Evolutionary conservation across 2,329 filamentous ascomycete genomes (phyloP).

Genomic region (Phaeosphaeriaceae sp.): DNA sequence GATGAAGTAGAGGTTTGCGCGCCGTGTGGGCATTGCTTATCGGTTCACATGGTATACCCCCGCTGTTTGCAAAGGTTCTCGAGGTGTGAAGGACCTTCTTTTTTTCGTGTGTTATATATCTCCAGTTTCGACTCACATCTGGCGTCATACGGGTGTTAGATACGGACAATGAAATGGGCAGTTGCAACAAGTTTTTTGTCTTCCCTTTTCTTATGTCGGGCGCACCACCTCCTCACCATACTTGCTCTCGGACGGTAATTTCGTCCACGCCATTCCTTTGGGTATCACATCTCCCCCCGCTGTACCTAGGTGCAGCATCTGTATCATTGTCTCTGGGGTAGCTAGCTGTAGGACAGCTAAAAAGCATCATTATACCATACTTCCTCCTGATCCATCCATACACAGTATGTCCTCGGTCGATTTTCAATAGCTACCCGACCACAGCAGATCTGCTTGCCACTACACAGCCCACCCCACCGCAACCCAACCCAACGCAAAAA

Average conservation of each 20-base stretch:
- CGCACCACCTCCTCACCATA: slow-evolving; percentile 19
- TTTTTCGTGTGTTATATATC: slow-evolving; percentile 28
- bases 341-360: background rate
- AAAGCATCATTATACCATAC: background rate
- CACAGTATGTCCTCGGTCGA: too few relatives aligned
- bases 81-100: slow-evolving; percentile 9
- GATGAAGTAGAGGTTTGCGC: slow-evolving; percentile 36
- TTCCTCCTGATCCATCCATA: too few relatives aligned
- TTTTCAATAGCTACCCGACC: too few relatives aligned
- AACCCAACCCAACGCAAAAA: too few relatives aligned
- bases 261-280: slow-evolving; percentile 23
- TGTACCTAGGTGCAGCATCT: background rate
- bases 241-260: slow-evolving; percentile 22
- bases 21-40: slow-evolving; percentile 23
- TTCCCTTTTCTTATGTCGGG: slow-evolving; percentile 2
- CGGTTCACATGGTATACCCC: slow-evolving; percentile 22
- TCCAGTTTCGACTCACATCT: slow-evolving; percentile 12
- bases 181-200: slow-evolving; percentile 7
- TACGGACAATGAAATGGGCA: slow-evolving; percentile 25
- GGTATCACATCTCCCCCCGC: slow-evolving; percentile 4
- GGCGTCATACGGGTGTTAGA: slow-evolving; percentile 21
- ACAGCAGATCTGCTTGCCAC: too few relatives aligned
- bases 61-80: slow-evolving; percentile 17
- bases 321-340: background rate
- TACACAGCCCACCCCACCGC: too few relatives aligned